A percentile compares a stretch with the other conserved stretches of the same genome.
These are phyloP conservation scores for Skeletonema marinoi DNA, from an alignment of 108 stramenopile species.

Conservation along the genomic window DNA sequence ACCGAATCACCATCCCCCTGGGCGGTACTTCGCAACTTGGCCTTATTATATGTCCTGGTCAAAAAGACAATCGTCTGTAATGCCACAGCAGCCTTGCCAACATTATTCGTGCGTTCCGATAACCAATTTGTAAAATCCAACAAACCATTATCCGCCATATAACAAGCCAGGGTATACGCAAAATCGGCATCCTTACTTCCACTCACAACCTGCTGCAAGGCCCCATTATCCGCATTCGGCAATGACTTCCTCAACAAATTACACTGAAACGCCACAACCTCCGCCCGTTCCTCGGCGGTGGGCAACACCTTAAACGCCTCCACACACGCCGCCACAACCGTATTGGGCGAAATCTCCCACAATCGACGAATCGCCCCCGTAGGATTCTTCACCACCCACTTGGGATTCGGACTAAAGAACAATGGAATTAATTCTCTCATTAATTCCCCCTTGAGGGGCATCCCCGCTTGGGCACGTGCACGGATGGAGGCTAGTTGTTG, in stretches of 20 bases:
- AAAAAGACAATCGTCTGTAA: background rate
- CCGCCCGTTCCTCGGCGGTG: background rate
- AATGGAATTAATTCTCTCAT: constrained; percentile 92
- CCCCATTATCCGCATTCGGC: constrained; percentile 4
- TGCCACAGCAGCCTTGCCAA: constrained; percentile 6
- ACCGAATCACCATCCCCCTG: background rate
- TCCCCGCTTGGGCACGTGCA: constrained; percentile 65
- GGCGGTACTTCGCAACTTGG: background rate
- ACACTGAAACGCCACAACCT: background rate
- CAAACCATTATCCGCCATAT: constrained; percentile 86
- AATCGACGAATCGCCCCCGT: constrained; percentile 84
- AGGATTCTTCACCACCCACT: constrained; percentile 71
- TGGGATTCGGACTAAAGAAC: constrained; percentile 85
- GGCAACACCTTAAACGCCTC: constrained; percentile 88
- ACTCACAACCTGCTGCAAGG: constrained; percentile 23
- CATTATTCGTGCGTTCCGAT: constrained; percentile 59
- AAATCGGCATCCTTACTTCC: constrained; percentile 86
- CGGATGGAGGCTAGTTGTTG: background rate
- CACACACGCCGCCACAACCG: constrained; percentile 85
- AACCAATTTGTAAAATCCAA: constrained; percentile 80
- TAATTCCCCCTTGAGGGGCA: constrained; percentile 85
- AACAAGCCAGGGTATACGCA: constrained; percentile 78
- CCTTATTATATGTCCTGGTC: background rate
- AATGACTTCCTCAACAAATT: constrained; percentile 7
- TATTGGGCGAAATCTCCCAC: constrained; percentile 85